Evolutionary conservation across 1,284 basidiomycete genomes (phyloP), one percentile per base, ranked within the genome.

Genomic region (Irpex rosettiformis): DNA sequence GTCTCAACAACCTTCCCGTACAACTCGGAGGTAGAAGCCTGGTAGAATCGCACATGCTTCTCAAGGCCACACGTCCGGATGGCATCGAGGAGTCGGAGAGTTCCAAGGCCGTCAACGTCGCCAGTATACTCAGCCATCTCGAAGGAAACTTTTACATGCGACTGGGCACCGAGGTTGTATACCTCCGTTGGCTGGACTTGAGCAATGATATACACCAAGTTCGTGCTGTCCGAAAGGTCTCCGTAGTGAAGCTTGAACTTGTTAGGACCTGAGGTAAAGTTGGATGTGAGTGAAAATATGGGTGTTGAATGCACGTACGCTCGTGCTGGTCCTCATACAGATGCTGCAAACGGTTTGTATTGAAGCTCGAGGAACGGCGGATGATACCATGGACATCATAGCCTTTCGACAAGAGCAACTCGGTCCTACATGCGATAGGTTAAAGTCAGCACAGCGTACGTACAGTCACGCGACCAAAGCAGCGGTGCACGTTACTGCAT

Each of bases 61-160:
- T 93, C 87, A 62, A 95, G 82, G 7, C 94, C 94, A 72, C 93
- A 94, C 5, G 94, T 96, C 42, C 94, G 85, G 72, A 96, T 88
- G 56, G 94, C 94, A 68, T 96, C 94, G 58, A 96, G 86, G 58
- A 96, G 83, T 66, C 94, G 91, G 51, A 96, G 83, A 1, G 94
- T 96, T 57, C 94, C 94, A 33, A 96, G 80, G 8, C 87, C 94
- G 67, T 96, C 94, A 55, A 96, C 93, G 68, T 96, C 93, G 59
- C 90, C 93, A 0, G 94, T 96, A 76, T 96, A 96, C 75, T 96
- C 94, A 37, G 94, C 92, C 92, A 96, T 95, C 75, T 96, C 94
- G 73, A 96, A 96, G 28, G 93, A 96, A 64, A 96, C 94, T 73
- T 96, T 96, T 78, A 96, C 94, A 76, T 96, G 94, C 54, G 91